Conservation (phyloP, 441 rosid species). For the Croton laevigatus region DNA sequence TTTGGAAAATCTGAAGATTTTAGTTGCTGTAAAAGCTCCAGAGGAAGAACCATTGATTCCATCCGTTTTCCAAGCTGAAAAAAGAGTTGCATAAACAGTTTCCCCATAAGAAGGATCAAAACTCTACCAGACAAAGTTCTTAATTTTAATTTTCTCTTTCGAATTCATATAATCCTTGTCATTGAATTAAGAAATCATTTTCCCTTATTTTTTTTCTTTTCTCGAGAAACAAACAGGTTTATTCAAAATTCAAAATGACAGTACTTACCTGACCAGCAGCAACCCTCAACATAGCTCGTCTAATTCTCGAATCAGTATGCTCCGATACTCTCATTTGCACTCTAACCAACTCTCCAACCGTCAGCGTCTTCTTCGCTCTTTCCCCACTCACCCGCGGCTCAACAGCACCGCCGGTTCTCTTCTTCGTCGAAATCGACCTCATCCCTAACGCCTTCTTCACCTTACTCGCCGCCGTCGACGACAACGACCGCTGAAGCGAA, state of each 20-base stretch:
- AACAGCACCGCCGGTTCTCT: conserved; percentile 29
- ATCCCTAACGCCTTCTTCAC: conserved; percentile 95
- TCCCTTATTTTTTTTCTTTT: background rate
- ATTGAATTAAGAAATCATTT: background rate
- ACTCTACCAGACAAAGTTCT: background rate
- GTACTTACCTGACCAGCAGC: conserved; percentile 72
- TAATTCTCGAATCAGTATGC: conserved; percentile 78
- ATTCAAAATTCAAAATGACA: background rate
- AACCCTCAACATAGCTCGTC: conserved; percentile 85
- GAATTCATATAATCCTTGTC: background rate
- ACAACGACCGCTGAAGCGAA: conserved; percentile 76
- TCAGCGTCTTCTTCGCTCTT: conserved; percentile 51
- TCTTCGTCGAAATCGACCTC: conserved; percentile 36
- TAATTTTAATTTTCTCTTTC: background rate
- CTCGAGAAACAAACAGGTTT: conserved; percentile 13
- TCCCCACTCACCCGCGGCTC: conserved; percentile 34
- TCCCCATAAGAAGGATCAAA: background rate
- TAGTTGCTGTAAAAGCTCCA: conserved; percentile 89
- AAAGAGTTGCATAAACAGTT: conserved; percentile 15
- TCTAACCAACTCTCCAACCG: conserved; percentile 93
- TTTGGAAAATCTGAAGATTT: conserved; percentile 78
- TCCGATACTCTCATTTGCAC: conserved; percentile 83
- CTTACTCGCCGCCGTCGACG: conserved; percentile 89
- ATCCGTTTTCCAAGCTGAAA: conserved; percentile 84
- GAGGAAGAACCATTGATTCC: conserved; percentile 83